These are phyloP conservation scores for Ascochyta clinopodiicola DNA, from an alignment of 2,329 filamentous ascomycete species.

Conservation along the genomic window DNA sequence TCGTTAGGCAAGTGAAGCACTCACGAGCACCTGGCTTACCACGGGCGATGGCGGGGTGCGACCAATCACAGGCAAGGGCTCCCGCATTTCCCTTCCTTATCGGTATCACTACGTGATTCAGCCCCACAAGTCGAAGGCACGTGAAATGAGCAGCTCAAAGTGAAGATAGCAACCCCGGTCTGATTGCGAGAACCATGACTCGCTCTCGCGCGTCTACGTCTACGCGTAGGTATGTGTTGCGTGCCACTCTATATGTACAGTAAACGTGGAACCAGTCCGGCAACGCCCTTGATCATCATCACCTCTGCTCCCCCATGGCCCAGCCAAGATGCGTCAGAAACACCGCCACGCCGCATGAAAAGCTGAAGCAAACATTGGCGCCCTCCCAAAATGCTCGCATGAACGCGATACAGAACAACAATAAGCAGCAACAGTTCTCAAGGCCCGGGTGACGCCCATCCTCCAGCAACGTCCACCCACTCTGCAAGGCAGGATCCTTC, in stretches of 20 bases:
- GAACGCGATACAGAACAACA: constrained; percentile 25
- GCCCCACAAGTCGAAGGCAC: background rate
- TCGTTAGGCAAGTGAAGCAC: constrained; percentile 12
- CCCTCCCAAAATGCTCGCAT: constrained; percentile 31
- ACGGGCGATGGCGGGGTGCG: background rate
- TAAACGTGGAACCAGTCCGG: constrained; percentile 5
- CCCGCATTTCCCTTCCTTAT: constrained; percentile 16
- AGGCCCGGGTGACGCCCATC: constrained; percentile 71
- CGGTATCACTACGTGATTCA: constrained; percentile 8
- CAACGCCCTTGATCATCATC: constrained; percentile 20
- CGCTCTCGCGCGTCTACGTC: background rate
- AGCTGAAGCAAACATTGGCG: constrained; percentile 24
- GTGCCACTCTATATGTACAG: constrained; percentile 14
- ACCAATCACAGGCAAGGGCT: constrained; percentile 8
- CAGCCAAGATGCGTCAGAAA: constrained; percentile 24
- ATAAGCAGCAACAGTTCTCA: constrained; percentile 12
- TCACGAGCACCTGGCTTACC: constrained; percentile 13
- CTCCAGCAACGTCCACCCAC: constrained; percentile 97
- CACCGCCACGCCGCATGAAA: constrained; percentile 30
- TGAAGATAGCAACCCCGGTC: background rate
- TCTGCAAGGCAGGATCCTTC: constrained; percentile 93
- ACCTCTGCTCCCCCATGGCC: constrained; percentile 4
- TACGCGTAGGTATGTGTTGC: background rate
- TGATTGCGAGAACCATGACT: background rate
- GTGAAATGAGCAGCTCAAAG: background rate